phyloP scores from a whole-genome alignment of 2,329 filamentous ascomycete genomes.

The Orbilia quercus region DNA sequence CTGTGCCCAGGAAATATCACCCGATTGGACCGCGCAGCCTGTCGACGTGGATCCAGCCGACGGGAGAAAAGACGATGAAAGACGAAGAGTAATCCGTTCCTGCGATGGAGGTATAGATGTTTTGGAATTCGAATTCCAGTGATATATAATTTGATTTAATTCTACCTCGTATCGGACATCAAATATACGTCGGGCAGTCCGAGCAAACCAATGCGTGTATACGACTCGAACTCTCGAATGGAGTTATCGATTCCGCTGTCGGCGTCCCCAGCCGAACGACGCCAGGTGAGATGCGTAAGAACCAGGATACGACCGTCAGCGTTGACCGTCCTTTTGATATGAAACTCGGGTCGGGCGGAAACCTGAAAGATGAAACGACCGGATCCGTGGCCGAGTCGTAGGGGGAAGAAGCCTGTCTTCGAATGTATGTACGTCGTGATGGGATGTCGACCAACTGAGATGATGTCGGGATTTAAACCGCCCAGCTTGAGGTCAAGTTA shows the following conservation, averaged over 20 bases:
- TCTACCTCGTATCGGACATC: neutral
- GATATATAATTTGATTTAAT: neutral
- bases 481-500: too few species aligned
- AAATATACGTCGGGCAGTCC: neutral
- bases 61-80: too few species aligned
- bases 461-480: neutral
- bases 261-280: conserved; percentile 26
- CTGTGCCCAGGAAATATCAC: neutral
- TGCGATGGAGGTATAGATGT: neutral
- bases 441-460: neutral
- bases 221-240: neutral
- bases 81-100: too few species aligned
- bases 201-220: neutral
- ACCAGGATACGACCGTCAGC: conserved; percentile 15
- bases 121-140: neutral
- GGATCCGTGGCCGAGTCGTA: neutral
- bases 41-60: conserved; percentile 51
- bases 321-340: neutral
- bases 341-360: conserved; percentile 1
- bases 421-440: neutral
- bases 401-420: neutral
- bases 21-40: conserved; percentile 38
- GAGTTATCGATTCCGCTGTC: neutral
- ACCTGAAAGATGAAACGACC: neutral
- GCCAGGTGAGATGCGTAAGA: conserved; percentile 19